phyloP scores from a whole-genome alignment of 257 asterid species.

The Rehmannia glutinosa region DNA sequence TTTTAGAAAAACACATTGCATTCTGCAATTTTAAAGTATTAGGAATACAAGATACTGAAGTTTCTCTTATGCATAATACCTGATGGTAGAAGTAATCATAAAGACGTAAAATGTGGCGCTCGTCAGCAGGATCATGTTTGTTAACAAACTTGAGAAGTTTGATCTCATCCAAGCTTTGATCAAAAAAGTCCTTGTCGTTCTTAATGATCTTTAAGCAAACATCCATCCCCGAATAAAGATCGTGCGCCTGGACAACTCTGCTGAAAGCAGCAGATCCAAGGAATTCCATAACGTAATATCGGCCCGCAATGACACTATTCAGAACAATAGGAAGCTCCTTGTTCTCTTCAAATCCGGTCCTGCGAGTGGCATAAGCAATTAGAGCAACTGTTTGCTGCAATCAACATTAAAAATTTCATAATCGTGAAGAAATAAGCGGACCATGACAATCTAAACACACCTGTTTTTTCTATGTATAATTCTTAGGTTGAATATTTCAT shows the following conservation, averaged over 20 bases:
- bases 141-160: slow-evolving; percentile 86
- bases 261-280: slow-evolving; percentile 95
- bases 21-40: no score
- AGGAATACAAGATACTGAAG: no score
- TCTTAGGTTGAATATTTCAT: slow-evolving; percentile 61
- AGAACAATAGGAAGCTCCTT: slow-evolving; percentile 77
- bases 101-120: slow-evolving; percentile 75
- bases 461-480: slow-evolving; percentile 84
- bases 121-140: slow-evolving; percentile 77
- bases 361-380: slow-evolving; percentile 36
- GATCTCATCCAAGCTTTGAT: slow-evolving; percentile 90
- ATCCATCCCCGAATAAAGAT: slow-evolving; percentile 66
- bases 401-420: no score
- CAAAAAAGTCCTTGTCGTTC: slow-evolving; percentile 86
- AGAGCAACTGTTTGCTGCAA: slow-evolving; percentile 25
- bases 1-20: no score
- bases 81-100: slow-evolving; percentile 88
- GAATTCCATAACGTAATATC: slow-evolving; percentile 66
- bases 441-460: slow-evolving; percentile 25
- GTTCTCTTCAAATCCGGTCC: slow-evolving; percentile 93
- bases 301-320: slow-evolving; percentile 62
- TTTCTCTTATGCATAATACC: no score
- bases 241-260: slow-evolving; percentile 83
- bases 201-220: slow-evolving; percentile 91
- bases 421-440: not conserved